These are phyloP conservation scores for Eimeria sp. DNA, from an alignment of 169 alveolate species.

Conservation along the genomic window DNA sequence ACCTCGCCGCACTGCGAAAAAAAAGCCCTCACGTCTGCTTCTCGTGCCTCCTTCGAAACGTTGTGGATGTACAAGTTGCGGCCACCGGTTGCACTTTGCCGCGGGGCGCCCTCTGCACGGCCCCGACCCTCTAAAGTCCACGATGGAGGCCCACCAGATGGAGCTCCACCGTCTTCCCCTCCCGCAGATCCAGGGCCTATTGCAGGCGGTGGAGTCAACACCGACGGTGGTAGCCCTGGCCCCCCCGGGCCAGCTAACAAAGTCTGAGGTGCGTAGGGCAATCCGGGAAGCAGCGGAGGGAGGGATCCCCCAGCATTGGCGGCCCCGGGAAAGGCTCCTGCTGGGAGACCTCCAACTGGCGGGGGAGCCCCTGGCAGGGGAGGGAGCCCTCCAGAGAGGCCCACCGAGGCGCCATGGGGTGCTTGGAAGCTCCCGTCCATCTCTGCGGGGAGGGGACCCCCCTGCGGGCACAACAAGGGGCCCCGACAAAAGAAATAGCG, in stretches of 20 bases:
- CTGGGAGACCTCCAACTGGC: constrained; percentile 23
- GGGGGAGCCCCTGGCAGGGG: constrained; percentile 44
- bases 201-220: constrained; percentile 41
- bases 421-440: constrained; percentile 69
- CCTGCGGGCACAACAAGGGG: constrained; percentile 39
- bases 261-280: constrained; percentile 49
- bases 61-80: constrained; percentile 82
- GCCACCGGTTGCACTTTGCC: constrained; percentile 70
- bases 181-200: background rate
- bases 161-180: constrained; percentile 48
- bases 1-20: constrained; percentile 83
- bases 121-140: constrained; percentile 77
- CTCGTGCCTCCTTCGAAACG: constrained; percentile 80
- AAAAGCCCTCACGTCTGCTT: constrained; percentile 63
- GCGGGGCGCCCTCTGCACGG: constrained; percentile 58
- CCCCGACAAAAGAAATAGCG: constrained; percentile 10
- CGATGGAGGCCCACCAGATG: constrained; percentile 48
- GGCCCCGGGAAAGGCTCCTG: constrained; percentile 57
- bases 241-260: constrained; percentile 9
- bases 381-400: constrained; percentile 74
- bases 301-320: constrained; percentile 58
- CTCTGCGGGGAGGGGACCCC: constrained; percentile 46
- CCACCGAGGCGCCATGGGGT: constrained; percentile 56
- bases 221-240: constrained; percentile 34
- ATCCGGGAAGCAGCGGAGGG: constrained; percentile 56